Percentiles rank a stretch among this genome's conserved stretches.
These are phyloP conservation scores for Rutstroemia sp. DNA, from an alignment of 2,329 filamentous ascomycete species.

Conservation along the genomic window DNA sequence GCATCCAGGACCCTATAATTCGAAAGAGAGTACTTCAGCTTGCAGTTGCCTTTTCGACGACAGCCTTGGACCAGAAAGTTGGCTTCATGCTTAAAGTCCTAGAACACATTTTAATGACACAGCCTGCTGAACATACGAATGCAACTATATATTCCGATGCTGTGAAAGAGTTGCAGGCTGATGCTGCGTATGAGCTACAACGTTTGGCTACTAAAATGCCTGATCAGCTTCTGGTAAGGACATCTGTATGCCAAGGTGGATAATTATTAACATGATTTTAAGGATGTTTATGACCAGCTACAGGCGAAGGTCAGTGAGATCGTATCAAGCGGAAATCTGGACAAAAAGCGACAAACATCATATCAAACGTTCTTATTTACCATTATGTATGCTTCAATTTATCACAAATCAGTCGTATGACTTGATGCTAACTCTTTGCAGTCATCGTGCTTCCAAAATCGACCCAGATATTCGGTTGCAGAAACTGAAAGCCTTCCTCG, in stretches of 20 bases:
- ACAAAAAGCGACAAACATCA: slow-evolving; percentile 78
- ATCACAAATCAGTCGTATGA: background rate
- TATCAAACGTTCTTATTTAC: slow-evolving; percentile 90
- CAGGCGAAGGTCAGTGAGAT: slow-evolving; percentile 78
- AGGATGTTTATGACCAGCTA: slow-evolving; percentile 78
- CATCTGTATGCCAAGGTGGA: background rate
- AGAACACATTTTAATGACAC: slow-evolving; percentile 82
- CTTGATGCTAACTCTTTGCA: slow-evolving; percentile 28
- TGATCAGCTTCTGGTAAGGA: slow-evolving; percentile 65
- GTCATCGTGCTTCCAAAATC: slow-evolving; percentile 73
- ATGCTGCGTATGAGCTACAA: slow-evolving; percentile 82
- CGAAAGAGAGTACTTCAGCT: slow-evolving; percentile 75
- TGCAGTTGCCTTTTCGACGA: slow-evolving; percentile 77
- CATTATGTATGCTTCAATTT: slow-evolving; percentile 55
- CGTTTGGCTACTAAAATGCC: slow-evolving; percentile 85
- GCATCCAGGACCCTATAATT: slow-evolving; percentile 61
- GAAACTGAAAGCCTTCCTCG: slow-evolving; percentile 69
- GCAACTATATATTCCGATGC: slow-evolving; percentile 75
- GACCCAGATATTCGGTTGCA: slow-evolving; percentile 63
- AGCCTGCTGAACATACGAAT: slow-evolving; percentile 64
- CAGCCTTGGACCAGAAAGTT: slow-evolving; percentile 67
- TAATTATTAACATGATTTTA: slow-evolving; percentile 20
- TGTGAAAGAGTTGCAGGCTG: slow-evolving; percentile 78
- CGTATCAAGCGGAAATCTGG: slow-evolving; percentile 61
- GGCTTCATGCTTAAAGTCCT: slow-evolving; percentile 82